Percentiles rank a stretch among this genome's conserved stretches.
phyloP scores from a whole-genome alignment of 495 filamentous ascomycete species.

The Xylaria acuta region DNA sequence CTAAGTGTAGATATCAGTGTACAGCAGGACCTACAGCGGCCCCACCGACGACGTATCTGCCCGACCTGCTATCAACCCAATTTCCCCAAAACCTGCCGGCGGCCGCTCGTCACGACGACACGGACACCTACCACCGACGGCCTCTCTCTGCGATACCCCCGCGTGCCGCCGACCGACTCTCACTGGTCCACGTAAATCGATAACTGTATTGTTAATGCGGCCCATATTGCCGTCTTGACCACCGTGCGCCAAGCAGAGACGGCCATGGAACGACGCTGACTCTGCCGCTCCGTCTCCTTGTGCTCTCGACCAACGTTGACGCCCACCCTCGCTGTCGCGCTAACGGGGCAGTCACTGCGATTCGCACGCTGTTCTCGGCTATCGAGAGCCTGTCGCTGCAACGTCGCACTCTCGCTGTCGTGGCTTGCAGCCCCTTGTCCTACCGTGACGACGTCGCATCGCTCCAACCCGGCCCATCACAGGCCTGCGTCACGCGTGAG shows the following conservation, averaged over 20 bases:
- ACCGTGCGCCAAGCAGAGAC: constrained; percentile 18
- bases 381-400: background rate
- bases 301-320: background rate
- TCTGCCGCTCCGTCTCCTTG: constrained; percentile 19
- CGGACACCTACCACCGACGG: constrained; percentile 18
- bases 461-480: background rate
- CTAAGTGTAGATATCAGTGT: background rate
- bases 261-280: constrained; percentile 30
- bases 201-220: constrained; percentile 32
- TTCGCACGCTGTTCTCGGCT: constrained; percentile 3
- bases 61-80: constrained; percentile 27
- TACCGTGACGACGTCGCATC: constrained; percentile 21
- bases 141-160: background rate
- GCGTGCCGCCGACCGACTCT: background rate
- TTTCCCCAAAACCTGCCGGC: constrained; percentile 23
- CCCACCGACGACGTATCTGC: constrained; percentile 31
- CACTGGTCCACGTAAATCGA: constrained; percentile 8
- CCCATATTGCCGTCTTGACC: constrained; percentile 17
- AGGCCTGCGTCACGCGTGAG: constrained; percentile 12
- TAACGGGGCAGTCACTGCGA: background rate
- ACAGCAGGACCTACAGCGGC: background rate
- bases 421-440: constrained; percentile 18
- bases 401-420: constrained; percentile 1
- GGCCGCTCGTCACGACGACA: constrained; percentile 22
- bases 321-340: background rate